These are phyloP conservation scores for Trypanosoma congolense DNA, from an alignment of 208 protist genomes.

Conservation along the genomic window DNA sequence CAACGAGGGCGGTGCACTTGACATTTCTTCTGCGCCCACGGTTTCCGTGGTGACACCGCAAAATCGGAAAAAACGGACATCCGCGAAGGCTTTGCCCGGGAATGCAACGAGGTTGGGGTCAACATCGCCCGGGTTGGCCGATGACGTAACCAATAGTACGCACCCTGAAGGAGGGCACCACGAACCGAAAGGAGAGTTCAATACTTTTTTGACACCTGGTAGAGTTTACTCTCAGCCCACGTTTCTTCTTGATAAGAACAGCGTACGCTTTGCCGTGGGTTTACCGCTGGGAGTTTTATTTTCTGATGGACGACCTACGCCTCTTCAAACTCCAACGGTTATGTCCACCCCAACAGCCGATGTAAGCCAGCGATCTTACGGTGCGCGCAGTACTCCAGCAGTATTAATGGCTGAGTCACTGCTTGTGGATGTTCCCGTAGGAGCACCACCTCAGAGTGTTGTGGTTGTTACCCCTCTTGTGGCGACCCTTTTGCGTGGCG, in stretches of 20 bases:
- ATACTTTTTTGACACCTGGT: conserved; percentile 15
- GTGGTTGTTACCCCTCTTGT: conserved; percentile 67
- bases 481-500: conserved; percentile 36
- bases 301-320: neutral
- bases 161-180: neutral
- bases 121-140: neutral
- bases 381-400: conserved; percentile 16
- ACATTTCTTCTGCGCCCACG: neutral
- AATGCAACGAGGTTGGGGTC: neutral
- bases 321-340: neutral
- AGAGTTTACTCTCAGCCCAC: conserved; percentile 14
- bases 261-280: neutral
- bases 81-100: neutral
- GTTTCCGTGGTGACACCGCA: neutral
- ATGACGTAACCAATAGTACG: neutral
- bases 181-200: neutral
- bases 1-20: conserved; percentile 8
- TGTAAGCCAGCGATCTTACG: conserved; percentile 1
- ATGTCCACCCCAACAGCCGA: neutral
- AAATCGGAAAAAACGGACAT: conserved; percentile 1
- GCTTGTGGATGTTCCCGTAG: conserved; percentile 15
- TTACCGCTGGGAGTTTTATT: neutral
- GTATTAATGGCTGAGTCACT: conserved; percentile 19
- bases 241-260: neutral
- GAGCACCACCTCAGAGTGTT: conserved; percentile 27